Base-by-base conservation (phyloP, 768 basidiomycete species). In the Pilatotrama ljubarskyi region DNA sequence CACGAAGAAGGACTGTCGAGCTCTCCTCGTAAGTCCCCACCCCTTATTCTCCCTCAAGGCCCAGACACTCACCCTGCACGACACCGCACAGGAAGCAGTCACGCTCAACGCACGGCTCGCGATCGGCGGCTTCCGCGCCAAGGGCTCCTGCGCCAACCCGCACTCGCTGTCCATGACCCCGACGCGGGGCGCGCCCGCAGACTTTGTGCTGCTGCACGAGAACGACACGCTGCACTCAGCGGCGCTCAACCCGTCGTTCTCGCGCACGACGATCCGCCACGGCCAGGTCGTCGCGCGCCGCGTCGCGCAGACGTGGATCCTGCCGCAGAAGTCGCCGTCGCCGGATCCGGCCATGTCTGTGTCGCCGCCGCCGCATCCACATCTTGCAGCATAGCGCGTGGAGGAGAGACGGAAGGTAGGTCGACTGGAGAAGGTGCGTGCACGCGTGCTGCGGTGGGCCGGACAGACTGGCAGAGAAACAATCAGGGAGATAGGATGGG, bases 151-250 rank as follows among this genome's bases (percentile, higher is more conserved):
- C n/a, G n/a, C 73, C 42, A 75, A 79, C n/a, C 60, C 5, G 29
- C 29, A 10, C 29, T 32, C n/a, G n/a, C 58, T 41, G 40, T 69
- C 42, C 13, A 42, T 63, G 24, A 58, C 55, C 46, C 63, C 61
- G 22, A 32, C 54, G 10, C 51, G 36, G 4, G 80, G 78, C 20
- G 78, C 79, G 64, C 73, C 70, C 20, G 83, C 85, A 8, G 82
- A 87, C 70, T 84, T 87, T 51, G 80, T 87, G 25, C 73, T 87
- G 54, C 72, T 87, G 53, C 84, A 84, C 64, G 80, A 77, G 38
- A 76, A 77, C 54, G 65, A 68, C 32, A 69, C 73, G 22, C 67
- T 83, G 51, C 80, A 78, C 62, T 74, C 77, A 57, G 80, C 77
- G 10, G 79, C 81, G 18, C 76, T 85, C 35, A 76, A 78, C 64